Conservation (phyloP, 2,329 filamentous ascomycete species). For the Cladophialophora carrionii region DNA sequence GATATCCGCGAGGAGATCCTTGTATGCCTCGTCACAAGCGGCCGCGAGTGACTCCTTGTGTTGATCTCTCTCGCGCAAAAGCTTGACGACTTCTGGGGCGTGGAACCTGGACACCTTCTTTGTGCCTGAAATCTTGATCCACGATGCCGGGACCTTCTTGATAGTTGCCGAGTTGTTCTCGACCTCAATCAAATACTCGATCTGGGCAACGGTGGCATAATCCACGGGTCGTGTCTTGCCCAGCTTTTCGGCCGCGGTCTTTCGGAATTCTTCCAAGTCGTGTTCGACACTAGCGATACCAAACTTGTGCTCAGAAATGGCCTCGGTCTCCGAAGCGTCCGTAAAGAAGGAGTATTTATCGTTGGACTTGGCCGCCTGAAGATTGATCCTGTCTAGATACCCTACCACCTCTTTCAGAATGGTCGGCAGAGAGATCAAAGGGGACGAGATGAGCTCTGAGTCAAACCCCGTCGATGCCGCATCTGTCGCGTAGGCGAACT, state of each 20-base stretch:
- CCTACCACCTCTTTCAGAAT: constrained; percentile 73
- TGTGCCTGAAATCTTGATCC: constrained; percentile 92
- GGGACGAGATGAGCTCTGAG: constrained; percentile 69
- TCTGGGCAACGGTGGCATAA: constrained; percentile 83
- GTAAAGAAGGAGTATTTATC: constrained; percentile 96
- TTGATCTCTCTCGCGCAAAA: constrained; percentile 87
- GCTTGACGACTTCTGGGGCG: constrained; percentile 81
- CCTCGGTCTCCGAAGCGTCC: constrained; percentile 83
- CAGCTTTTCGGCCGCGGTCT: constrained; percentile 71
- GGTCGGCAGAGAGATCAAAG: constrained; percentile 73
- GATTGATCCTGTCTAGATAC: constrained; percentile 83
- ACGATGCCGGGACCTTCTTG: constrained; percentile 87
- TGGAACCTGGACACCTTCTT: constrained; percentile 93
- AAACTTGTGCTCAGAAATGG: constrained; percentile 83
- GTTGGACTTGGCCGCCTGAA: constrained; percentile 77
- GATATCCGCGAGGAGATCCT: constrained; percentile 70
- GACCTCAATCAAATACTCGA: constrained; percentile 94
- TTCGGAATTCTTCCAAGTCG: constrained; percentile 77
- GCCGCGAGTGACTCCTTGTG: constrained; percentile 91
- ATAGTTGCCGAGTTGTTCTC: constrained; percentile 71
- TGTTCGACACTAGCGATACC: constrained; percentile 91
- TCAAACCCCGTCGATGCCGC: constrained; percentile 71
- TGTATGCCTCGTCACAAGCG: constrained; percentile 84
- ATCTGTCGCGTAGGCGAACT: constrained; percentile 70
- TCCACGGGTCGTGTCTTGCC: constrained; percentile 69